Evolutionary conservation across 116 monocot species (phyloP), one percentile per base, ranked within the genome.

Genomic region (Phalaenopsis hybrid): DNA sequence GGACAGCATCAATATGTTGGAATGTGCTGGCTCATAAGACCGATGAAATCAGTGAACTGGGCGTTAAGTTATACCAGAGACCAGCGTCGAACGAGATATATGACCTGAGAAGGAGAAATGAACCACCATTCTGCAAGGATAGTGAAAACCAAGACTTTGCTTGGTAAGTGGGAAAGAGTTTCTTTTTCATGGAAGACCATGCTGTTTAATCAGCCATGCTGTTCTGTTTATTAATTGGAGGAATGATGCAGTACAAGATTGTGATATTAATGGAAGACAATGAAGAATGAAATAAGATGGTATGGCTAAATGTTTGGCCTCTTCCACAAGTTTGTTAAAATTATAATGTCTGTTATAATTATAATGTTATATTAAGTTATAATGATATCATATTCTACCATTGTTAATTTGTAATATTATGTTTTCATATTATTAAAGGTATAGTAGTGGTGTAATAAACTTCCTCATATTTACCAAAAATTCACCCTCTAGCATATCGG

Each of bases 41-140:
- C 78, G 94, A 96, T 83, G 96, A 96, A 33, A 84, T 88, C 70
- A 94, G 89, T 84, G 94, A 94, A 72, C 48, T 91, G 63, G 86
- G 86, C 74, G 81, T 92, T 16, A 96, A 87, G 81, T 91, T 96
- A 81, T 94, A 90, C 85, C 96, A 96, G 82, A 94, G 90, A 84
- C 96, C 96, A 69, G 86, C 92, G 77, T 92, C 96, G 58, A 96
- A 96, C 82, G 94, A 96, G 74, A 85, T 91, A 80, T 96, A 91
- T 83, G 90, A 92, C 75, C 69, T 96, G 51, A 88, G 96, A 86
- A 84, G 86, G 68, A 90, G 68, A 74, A 94, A 89, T 57, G 85
- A 88, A 51, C 94, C 96, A 83, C 94, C 94, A 63, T 86, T 94
- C 6, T 96, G 96, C 86, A 89, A 89, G 87, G 91, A 89, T 80